Evolutionary conservation across 2,329 filamentous ascomycete genomes (phyloP).

Genomic region (Fusarium sp.): DNA sequence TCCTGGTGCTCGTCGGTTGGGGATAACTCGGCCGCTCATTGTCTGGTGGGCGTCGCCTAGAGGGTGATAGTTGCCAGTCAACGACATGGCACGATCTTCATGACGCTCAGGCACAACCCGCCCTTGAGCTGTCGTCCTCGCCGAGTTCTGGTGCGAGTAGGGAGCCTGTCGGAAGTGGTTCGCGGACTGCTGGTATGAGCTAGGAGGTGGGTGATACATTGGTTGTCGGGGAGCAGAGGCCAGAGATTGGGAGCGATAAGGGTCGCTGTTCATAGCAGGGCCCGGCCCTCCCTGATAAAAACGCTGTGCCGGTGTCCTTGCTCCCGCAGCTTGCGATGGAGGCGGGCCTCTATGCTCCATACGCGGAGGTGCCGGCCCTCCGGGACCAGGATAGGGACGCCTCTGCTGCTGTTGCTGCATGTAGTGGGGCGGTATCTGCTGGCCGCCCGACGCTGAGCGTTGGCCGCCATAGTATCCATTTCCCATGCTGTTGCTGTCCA

Average conservation of each 20-base stretch:
- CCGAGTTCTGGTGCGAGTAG: conserved; percentile 72
- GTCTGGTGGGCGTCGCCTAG: conserved; percentile 89
- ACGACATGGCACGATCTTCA: conserved; percentile 94
- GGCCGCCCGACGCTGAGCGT: conserved; percentile 64
- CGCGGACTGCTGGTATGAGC: conserved; percentile 72
- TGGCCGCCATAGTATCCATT: conserved; percentile 67
- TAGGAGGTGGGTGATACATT: conserved; percentile 75
- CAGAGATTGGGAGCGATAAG: conserved; percentile 93
- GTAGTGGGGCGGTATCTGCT: conserved; percentile 60
- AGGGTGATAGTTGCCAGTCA: conserved; percentile 80
- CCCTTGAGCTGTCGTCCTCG: conserved; percentile 90
- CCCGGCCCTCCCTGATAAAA: conserved; percentile 70
- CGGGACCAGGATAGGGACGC: conserved; percentile 59
- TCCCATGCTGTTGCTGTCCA: conserved; percentile 54
- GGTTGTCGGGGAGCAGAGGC: conserved; percentile 80
- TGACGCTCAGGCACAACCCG: conserved; percentile 91
- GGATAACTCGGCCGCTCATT: conserved; percentile 92
- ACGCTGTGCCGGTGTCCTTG: conserved; percentile 64
- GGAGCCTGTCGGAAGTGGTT: conserved; percentile 83
- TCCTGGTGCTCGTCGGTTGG: conserved; percentile 69
- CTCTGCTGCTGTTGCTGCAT: conserved; percentile 61
- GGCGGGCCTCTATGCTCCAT: conserved; percentile 70
- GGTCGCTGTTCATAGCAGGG: conserved; percentile 82
- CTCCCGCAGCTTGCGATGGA: conserved; percentile 56
- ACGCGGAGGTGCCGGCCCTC: conserved; percentile 69